Conservation (phyloP, 257 asterid genomes). For the Dorcoceras hygrometricum region DNA sequence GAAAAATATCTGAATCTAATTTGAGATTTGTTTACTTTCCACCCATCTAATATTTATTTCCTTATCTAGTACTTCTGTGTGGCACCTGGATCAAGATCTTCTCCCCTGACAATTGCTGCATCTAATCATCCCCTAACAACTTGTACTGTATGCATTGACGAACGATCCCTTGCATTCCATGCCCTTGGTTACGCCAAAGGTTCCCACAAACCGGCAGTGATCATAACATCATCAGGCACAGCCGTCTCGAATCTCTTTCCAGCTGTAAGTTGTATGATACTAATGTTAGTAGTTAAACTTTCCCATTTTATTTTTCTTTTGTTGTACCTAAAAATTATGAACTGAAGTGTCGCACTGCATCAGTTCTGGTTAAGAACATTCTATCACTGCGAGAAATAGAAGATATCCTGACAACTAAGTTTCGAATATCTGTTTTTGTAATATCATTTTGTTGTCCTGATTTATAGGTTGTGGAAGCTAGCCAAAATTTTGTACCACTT, state of each 20-base stretch:
- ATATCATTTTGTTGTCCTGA: constrained; percentile 16
- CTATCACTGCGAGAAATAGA: neutral
- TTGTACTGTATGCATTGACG: constrained; percentile 87
- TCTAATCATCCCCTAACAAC: constrained; percentile 85
- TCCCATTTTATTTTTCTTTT: neutral
- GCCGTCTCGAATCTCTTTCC: constrained; percentile 97
- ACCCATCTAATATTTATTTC: constrained; percentile 37
- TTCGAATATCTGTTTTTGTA: constrained; percentile 3
- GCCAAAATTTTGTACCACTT: constrained; percentile 89
- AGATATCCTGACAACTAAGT: neutral
- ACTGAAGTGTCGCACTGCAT: neutral
- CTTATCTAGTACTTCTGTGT: constrained; percentile 79
- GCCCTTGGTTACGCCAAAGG: constrained; percentile 98
- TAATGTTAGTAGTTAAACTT: constrained; percentile 13
- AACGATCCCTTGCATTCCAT: constrained; percentile 92
- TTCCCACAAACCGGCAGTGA: constrained; percentile 73
- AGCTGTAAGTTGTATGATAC: constrained; percentile 63
- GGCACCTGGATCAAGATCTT: constrained; percentile 98
- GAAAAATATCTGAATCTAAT: constrained; percentile 31
- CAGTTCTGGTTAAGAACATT: neutral
- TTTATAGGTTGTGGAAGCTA: constrained; percentile 91
- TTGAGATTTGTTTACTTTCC: neutral
- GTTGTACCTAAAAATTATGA: neutral
- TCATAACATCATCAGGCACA: constrained; percentile 96
- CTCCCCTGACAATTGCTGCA: constrained; percentile 96